Conservation (phyloP, 345 rosid species). For the Camelina neglecta region DNA sequence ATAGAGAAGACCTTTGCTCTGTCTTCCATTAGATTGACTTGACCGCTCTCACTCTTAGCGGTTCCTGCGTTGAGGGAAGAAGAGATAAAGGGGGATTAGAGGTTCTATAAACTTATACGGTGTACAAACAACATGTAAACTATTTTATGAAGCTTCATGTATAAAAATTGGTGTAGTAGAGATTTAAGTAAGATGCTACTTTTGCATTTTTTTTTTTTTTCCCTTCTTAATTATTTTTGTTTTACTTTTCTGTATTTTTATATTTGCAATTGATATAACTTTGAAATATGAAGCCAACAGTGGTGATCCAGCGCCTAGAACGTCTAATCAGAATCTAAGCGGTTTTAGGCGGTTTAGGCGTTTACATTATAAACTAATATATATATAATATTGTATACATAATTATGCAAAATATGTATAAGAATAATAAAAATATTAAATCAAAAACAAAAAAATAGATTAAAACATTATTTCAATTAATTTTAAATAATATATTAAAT, state of each 20-base stretch:
- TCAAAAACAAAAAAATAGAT: too few species aligned
- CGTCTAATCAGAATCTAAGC: too few species aligned
- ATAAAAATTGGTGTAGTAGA: slow-evolving; percentile 33
- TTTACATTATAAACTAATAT: too few species aligned
- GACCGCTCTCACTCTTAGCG: slow-evolving; percentile 22
- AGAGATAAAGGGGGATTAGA: neutral
- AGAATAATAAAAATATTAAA: too few species aligned
- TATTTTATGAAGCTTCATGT: slow-evolving; percentile 27
- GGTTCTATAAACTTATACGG: slow-evolving; percentile 14
- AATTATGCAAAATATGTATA: too few species aligned
- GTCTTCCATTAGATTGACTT: neutral
- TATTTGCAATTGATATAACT: neutral
- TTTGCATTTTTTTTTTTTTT: slow-evolving; percentile 20
- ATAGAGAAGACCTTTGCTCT: neutral
- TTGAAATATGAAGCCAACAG: neutral
- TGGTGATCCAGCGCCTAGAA: too few species aligned
- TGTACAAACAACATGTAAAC: slow-evolving; percentile 34
- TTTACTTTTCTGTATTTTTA: neutral
- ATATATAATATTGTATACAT: too few species aligned
- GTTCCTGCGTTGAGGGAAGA: slow-evolving; percentile 14
- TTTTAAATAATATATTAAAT: too few species aligned
- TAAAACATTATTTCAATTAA: too few species aligned
- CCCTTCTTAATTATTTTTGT: neutral
- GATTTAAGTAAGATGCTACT: slow-evolving; percentile 28
- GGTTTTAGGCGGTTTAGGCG: too few species aligned